Conservation (phyloP, 1,284 basidiomycete genomes). For the Melanopsichium pennsylvanicum region DNA sequence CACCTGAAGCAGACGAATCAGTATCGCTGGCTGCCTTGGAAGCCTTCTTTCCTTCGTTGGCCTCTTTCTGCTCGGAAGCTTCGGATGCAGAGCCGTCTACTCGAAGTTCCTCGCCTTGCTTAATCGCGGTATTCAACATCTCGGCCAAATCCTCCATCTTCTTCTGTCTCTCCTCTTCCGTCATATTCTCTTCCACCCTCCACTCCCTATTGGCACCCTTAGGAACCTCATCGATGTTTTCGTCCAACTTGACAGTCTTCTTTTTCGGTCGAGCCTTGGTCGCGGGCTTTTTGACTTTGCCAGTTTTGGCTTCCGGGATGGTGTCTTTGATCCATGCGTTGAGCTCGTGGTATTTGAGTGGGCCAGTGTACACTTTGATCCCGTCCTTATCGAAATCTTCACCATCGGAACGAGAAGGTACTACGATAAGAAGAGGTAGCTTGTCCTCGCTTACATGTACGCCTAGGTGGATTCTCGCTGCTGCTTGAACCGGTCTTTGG, state of each 20-base stretch:
- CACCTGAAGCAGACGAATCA: constrained; percentile 3
- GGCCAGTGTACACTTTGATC: constrained; percentile 53
- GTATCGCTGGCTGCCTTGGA: constrained; percentile 4
- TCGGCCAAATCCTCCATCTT: constrained; percentile 45
- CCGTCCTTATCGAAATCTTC: constrained; percentile 30
- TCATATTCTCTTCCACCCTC: constrained; percentile 42
- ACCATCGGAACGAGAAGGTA: constrained; percentile 27
- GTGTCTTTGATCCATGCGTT: constrained; percentile 57
- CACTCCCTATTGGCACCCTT: constrained; percentile 32
- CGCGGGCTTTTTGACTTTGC: constrained; percentile 29
- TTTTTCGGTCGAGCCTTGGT: constrained; percentile 27
- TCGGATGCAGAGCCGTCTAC: constrained; percentile 6
- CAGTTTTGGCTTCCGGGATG: constrained; percentile 40
- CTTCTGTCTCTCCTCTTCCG: constrained; percentile 24
- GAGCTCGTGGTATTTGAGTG: constrained; percentile 56
- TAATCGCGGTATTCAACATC: constrained; percentile 43
- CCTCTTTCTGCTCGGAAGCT: constrained; percentile 1
- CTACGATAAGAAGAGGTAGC: constrained; percentile 54
- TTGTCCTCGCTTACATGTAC: constrained; percentile 46
- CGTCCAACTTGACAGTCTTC: constrained; percentile 30
- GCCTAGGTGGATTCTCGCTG: constrained; percentile 49
- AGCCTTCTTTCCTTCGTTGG: too few species aligned
- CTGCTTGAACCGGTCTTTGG: constrained; percentile 42
- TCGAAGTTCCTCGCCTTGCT: constrained; percentile 20
- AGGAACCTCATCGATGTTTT: constrained; percentile 24